Evolutionary conservation across 192 early-diverging fungal species (phyloP).

Genomic region (Rhizophagus sp.): DNA sequence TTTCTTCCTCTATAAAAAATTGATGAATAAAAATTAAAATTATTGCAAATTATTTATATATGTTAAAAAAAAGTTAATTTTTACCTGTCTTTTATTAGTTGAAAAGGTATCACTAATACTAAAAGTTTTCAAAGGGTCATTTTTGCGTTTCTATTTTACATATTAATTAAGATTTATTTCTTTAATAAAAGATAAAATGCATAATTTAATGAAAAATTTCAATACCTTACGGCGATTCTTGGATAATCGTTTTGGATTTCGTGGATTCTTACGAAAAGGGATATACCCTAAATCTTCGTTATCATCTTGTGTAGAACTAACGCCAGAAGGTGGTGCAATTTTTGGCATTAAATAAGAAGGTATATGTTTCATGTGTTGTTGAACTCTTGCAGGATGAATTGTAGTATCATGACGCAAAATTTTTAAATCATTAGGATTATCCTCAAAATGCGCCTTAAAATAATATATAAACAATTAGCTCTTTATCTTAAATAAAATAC

Average conservation of each 20-base stretch:
- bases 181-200: not conserved
- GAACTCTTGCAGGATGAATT: conserved; percentile 78
- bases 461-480: not conserved
- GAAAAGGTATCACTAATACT: not conserved
- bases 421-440: conserved; percentile 90
- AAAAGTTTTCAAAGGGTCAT: conserved; percentile 17
- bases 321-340: conserved; percentile 44
- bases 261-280: conserved; percentile 1
- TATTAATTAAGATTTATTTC: not conserved
- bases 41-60: not conserved
- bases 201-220: no score
- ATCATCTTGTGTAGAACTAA: not conserved
- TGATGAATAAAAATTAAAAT: not conserved
- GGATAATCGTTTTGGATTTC: not conserved
- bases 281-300: not conserved
- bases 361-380: conserved; percentile 89
- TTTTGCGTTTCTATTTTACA: conserved; percentile 12
- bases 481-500: not conserved
- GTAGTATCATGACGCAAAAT: conserved; percentile 90
- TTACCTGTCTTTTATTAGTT: conserved; percentile 3
- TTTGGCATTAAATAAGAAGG: conserved; percentile 93
- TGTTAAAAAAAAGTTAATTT: not conserved
- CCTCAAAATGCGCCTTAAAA: conserved; percentile 85
- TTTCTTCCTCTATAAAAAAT: not conserved
- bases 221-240: not conserved